Conservation (phyloP, 768 basidiomycete genomes). For the Leccinum olivaceopallidum region DNA sequence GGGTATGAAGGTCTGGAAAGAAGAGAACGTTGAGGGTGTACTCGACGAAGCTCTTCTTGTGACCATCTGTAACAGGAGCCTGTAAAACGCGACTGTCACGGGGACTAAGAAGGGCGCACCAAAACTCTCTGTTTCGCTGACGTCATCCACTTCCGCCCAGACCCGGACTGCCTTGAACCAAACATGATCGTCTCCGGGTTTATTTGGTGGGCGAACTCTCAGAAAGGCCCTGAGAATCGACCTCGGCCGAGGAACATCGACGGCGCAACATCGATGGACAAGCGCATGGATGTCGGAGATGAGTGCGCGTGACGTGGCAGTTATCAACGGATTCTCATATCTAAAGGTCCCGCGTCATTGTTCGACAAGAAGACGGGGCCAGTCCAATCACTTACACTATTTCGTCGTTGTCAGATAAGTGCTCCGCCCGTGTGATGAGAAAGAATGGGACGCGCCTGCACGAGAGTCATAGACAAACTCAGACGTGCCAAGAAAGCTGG, state of each 20-base stretch:
- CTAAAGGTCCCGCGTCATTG: constrained; percentile 34
- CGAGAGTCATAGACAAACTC: constrained; percentile 70
- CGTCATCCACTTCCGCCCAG: constrained; percentile 75
- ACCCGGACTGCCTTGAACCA: constrained; percentile 66
- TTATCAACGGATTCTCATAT: constrained; percentile 80
- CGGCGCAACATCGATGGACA: constrained; percentile 54
- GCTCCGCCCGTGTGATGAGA: constrained; percentile 1
- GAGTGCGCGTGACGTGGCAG: constrained; percentile 69
- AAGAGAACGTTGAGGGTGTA: constrained; percentile 78
- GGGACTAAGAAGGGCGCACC: constrained; percentile 42
- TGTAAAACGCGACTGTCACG: neutral
- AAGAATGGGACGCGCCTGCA: constrained; percentile 51
- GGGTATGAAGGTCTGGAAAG: constrained; percentile 68
- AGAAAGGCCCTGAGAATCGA: constrained; percentile 50
- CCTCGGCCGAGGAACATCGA: constrained; percentile 54
- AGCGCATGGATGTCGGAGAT: constrained; percentile 72
- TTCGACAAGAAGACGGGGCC: neutral
- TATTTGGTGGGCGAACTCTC: constrained; percentile 33
- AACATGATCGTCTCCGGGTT: constrained; percentile 32
- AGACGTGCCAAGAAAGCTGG: constrained; percentile 51
- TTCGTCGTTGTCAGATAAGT: constrained; percentile 7
- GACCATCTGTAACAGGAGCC: constrained; percentile 54
- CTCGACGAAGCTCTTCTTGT: constrained; percentile 71
- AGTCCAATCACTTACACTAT: constrained; percentile 29
- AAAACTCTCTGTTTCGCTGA: constrained; percentile 78